Conservation (phyloP, 768 basidiomycete genomes). For the Naganishia kalamii region DNA sequence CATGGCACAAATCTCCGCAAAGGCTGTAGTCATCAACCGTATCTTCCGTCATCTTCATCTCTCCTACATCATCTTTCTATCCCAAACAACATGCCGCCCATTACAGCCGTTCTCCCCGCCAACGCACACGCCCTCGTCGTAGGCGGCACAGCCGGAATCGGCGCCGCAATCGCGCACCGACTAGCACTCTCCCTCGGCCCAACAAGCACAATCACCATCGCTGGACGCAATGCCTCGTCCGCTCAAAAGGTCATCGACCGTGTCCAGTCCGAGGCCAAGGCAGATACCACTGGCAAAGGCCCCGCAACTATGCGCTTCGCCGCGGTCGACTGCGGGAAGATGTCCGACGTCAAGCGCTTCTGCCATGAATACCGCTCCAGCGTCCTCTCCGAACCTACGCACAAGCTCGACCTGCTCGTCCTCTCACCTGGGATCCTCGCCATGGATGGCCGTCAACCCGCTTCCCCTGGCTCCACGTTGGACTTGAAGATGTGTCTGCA, state of each 20-base stretch:
- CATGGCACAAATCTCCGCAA: not conserved
- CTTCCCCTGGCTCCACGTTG: conserved; percentile 10
- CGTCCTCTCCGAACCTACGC: not conserved
- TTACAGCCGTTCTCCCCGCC: conserved; percentile 3
- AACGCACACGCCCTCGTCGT: conserved; percentile 17
- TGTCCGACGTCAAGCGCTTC: conserved; percentile 28
- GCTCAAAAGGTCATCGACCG: conserved; percentile 8
- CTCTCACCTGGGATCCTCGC: conserved; percentile 24
- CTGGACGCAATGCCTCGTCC: conserved; percentile 15
- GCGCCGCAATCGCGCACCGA: conserved; percentile 16
- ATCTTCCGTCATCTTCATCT: not conserved
- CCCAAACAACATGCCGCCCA: not conserved
- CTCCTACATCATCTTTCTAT: not conserved
- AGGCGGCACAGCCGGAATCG: conserved; percentile 20
- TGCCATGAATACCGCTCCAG: conserved; percentile 1
- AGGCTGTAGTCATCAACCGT: not conserved
- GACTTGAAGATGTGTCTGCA: conserved; percentile 25
- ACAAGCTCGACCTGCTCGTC: conserved; percentile 23
- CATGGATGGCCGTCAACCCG: conserved; percentile 22
- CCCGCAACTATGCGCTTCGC: conserved; percentile 11
- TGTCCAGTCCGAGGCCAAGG: not conserved
- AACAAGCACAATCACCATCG: conserved; percentile 16
- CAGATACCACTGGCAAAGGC: not conserved
- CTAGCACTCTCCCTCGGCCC: conserved; percentile 13
- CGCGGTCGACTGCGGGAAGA: conserved; percentile 16